Percentiles rank a stretch among this genome's conserved stretches.
phyloP scores from a whole-genome alignment of 2,329 filamentous ascomycete genomes.

The Cladosporium sp. region DNA sequence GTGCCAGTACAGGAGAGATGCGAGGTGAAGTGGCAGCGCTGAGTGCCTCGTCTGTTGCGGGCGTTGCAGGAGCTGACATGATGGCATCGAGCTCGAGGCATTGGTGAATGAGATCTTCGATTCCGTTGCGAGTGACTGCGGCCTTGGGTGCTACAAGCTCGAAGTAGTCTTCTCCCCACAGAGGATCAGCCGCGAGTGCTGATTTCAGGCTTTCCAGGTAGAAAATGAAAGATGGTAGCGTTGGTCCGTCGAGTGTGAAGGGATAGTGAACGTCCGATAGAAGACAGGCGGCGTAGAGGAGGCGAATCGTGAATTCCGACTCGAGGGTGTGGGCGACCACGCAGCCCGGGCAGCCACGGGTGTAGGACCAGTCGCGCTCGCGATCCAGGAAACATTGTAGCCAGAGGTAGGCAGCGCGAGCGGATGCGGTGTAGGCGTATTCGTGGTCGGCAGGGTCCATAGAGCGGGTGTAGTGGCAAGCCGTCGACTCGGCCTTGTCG shows the following conservation, averaged over 20 bases:
- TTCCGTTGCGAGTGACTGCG: constrained; percentile 37
- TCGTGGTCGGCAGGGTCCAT: constrained; percentile 50
- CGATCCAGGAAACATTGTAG: constrained; percentile 58
- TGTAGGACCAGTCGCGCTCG: constrained; percentile 53
- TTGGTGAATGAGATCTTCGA: constrained; percentile 45
- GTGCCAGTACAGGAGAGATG: constrained; percentile 21
- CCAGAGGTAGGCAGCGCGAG: constrained; percentile 55
- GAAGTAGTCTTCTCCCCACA: constrained; percentile 43
- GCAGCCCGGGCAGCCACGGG: constrained; percentile 52
- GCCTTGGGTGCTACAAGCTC: constrained; percentile 43
- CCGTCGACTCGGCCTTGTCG: constrained; percentile 51
- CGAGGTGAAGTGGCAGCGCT: not conserved
- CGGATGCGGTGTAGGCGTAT: constrained; percentile 53
- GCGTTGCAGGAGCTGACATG: constrained; percentile 24
- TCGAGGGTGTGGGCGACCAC: constrained; percentile 41
- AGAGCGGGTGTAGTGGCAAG: constrained; percentile 46
- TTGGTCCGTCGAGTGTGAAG: constrained; percentile 31
- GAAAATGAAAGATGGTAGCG: constrained; percentile 34
- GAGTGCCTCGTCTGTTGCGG: constrained; percentile 8
- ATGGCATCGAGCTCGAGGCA: constrained; percentile 40
- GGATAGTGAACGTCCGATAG: constrained; percentile 40
- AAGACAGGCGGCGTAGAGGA: constrained; percentile 45
- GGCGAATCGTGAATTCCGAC: constrained; percentile 45
- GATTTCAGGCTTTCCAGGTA: constrained; percentile 40
- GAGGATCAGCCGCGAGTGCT: constrained; percentile 39